Conservation (phyloP, 2,329 filamentous ascomycete species). For the Ophiostoma perfectum region DNA sequence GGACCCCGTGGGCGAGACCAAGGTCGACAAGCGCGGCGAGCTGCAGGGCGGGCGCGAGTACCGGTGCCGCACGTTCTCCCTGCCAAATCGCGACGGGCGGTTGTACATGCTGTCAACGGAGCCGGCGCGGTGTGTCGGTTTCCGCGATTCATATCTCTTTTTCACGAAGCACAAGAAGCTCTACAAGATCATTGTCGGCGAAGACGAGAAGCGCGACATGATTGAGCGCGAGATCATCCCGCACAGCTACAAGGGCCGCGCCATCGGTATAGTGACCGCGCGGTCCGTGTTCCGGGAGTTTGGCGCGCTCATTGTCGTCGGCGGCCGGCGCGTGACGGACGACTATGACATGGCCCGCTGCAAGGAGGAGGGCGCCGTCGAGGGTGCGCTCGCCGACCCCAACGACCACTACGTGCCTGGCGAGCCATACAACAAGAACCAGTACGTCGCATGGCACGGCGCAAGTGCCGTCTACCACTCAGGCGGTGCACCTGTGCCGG, state of each 20-base stretch:
- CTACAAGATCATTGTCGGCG: slow-evolving; percentile 96
- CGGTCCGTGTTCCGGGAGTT: slow-evolving; percentile 97
- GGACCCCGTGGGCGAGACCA: slow-evolving; percentile 81
- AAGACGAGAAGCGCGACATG: slow-evolving; percentile 94
- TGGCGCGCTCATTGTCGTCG: slow-evolving; percentile 87
- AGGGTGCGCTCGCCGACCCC: slow-evolving; percentile 88
- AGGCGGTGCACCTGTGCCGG: slow-evolving; percentile 61
- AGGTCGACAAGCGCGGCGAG: slow-evolving; percentile 85
- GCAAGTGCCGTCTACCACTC: slow-evolving; percentile 90
- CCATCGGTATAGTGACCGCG: slow-evolving; percentile 93
- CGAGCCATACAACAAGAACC: slow-evolving; percentile 95
- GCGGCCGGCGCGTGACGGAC: slow-evolving; percentile 76
- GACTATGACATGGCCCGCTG: slow-evolving; percentile 81
- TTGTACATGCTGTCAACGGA: slow-evolving; percentile 99
- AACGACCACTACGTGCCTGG: slow-evolving; percentile 72
- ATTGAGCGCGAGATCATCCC: slow-evolving; percentile 94
- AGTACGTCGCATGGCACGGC: slow-evolving; percentile 97
- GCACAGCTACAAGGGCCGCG: slow-evolving; percentile 95
- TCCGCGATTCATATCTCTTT: slow-evolving; percentile 96
- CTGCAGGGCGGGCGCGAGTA: slow-evolving; percentile 83
- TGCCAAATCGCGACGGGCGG: slow-evolving; percentile 73
- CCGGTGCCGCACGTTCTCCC: slow-evolving; percentile 89
- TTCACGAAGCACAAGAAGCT: slow-evolving; percentile 96
- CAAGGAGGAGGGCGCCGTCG: slow-evolving; percentile 69
- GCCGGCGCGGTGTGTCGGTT: slow-evolving; percentile 91